Percentiles rank a stretch among this genome's conserved stretches.
phyloP scores from a whole-genome alignment of 148 eudicot species.

The Cornus florida region DNA sequence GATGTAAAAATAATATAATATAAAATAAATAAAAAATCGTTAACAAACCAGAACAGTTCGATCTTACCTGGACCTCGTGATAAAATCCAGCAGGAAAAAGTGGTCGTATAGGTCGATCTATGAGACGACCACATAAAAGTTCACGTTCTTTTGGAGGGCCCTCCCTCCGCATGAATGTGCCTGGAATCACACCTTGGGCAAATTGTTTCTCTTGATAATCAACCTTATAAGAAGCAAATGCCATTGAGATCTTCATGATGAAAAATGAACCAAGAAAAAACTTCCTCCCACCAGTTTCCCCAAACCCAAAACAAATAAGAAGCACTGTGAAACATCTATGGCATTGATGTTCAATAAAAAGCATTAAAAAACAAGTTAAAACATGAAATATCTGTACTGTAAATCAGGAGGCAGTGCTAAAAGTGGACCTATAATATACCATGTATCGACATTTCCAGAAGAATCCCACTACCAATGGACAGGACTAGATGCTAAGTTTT shows the following conservation, averaged over 20 bases:
- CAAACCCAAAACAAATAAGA: neutral
- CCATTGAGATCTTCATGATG: neutral
- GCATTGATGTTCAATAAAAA: neutral
- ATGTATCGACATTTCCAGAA: neutral
- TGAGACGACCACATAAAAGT: conserved; percentile 88
- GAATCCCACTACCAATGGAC: neutral
- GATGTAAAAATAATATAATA: neutral
- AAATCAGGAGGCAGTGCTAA: neutral
- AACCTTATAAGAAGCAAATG: conserved; percentile 51
- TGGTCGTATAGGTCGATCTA: conserved; percentile 95
- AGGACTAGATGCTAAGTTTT: neutral
- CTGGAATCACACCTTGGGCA: conserved; percentile 93
- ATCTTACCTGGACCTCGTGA: conserved; percentile 94
- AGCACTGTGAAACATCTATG: neutral
- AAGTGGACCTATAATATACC: neutral
- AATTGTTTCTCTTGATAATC: conserved; percentile 98
- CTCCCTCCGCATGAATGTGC: conserved; percentile 93
- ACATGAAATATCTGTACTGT: neutral
- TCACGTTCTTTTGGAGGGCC: conserved; percentile 99
- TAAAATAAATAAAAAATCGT: neutral
- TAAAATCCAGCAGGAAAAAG: conserved; percentile 93
- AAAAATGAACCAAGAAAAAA: neutral
- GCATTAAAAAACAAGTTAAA: neutral
- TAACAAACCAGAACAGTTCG: neutral
- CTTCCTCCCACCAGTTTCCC: neutral